Conservation (phyloP, 768 basidiomycete genomes). For the Pleurotus pulmonarius region DNA sequence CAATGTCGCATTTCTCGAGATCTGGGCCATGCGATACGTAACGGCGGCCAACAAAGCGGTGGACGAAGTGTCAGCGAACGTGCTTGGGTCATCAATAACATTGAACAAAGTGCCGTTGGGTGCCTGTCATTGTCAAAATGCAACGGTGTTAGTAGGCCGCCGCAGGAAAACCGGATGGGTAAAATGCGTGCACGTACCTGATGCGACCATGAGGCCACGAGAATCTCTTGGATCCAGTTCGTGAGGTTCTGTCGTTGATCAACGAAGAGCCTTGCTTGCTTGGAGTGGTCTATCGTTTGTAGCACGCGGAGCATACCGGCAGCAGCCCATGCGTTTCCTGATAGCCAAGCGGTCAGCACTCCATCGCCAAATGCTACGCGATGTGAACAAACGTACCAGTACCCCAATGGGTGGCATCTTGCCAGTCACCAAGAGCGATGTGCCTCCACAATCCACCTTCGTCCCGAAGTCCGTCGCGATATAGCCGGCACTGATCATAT, state of each 20-base stretch:
- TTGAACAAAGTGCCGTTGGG: constrained; percentile 47
- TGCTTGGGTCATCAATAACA: constrained; percentile 43
- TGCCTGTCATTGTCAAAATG: constrained; percentile 22
- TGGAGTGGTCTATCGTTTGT: constrained; percentile 45
- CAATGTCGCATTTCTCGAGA: constrained; percentile 29
- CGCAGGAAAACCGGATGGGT: not conserved
- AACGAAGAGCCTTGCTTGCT: constrained; percentile 29
- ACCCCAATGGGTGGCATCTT: constrained; percentile 53
- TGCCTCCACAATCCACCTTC: constrained; percentile 53
- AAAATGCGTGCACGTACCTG: constrained; percentile 29
- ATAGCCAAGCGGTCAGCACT: not conserved
- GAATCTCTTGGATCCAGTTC: constrained; percentile 53
- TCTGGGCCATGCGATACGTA: constrained; percentile 49
- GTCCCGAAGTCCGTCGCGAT: constrained; percentile 50
- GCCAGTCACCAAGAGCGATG: constrained; percentile 39
- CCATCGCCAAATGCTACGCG: no score
- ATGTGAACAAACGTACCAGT: constrained; percentile 35
- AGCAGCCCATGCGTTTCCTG: constrained; percentile 67
- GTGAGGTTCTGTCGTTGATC: constrained; percentile 40
- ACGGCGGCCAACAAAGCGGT: constrained; percentile 57
- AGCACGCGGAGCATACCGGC: constrained; percentile 61
- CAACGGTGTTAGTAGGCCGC: not conserved
- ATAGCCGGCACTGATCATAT: constrained; percentile 54
- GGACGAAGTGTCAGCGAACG: constrained; percentile 51
- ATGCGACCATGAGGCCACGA: constrained; percentile 35